Evolutionary conservation across 2,329 filamentous ascomycete species (phyloP).

Genomic region (Stachybotrys elegans): DNA sequence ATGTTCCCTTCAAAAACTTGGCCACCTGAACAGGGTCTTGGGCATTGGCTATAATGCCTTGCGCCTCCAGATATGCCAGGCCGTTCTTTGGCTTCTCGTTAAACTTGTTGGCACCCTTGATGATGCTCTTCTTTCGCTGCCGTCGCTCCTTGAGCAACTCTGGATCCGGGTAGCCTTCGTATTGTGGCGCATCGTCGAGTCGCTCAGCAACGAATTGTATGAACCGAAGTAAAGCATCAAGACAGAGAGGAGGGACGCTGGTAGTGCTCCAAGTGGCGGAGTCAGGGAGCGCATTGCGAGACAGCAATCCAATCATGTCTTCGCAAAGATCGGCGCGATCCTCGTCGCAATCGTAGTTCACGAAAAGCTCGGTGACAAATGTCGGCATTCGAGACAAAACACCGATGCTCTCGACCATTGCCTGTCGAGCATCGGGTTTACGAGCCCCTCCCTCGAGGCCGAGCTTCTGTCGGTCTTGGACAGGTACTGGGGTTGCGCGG

Average conservation of each 20-base stretch:
- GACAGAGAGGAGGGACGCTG: slow-evolving; percentile 89
- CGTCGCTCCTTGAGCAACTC: slow-evolving; percentile 65
- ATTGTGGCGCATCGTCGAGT: slow-evolving; percentile 62
- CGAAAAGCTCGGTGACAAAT: slow-evolving; percentile 91
- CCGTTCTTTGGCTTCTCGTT: slow-evolving; percentile 92
- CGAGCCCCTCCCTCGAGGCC: slow-evolving; percentile 87
- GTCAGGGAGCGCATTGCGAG: slow-evolving; percentile 91
- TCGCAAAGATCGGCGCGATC: slow-evolving; percentile 89
- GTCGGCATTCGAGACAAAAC: slow-evolving; percentile 87
- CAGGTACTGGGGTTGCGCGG: slow-evolving; percentile 80
- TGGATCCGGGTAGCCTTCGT: slow-evolving; percentile 62
- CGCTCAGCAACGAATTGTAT: slow-evolving; percentile 89
- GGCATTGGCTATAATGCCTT: slow-evolving; percentile 77
- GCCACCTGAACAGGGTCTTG: slow-evolving; percentile 74
- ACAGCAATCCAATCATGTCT: slow-evolving; percentile 88
- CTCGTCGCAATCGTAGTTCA: slow-evolving; percentile 96
- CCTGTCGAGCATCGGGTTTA: slow-evolving; percentile 92
- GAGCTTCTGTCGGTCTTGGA: slow-evolving; percentile 87
- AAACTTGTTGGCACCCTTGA: slow-evolving; percentile 83
- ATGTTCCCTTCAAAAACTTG: slow-evolving; percentile 82
- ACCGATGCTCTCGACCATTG: slow-evolving; percentile 96
- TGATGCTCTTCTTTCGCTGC: slow-evolving; percentile 78
- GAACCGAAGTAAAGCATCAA: slow-evolving; percentile 86
- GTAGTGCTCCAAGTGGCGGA: slow-evolving; percentile 99
- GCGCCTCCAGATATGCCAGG: slow-evolving; percentile 75